phyloP scores from a whole-genome alignment of 2,329 filamentous ascomycete genomes.

The Aspergillus intermedius region DNA sequence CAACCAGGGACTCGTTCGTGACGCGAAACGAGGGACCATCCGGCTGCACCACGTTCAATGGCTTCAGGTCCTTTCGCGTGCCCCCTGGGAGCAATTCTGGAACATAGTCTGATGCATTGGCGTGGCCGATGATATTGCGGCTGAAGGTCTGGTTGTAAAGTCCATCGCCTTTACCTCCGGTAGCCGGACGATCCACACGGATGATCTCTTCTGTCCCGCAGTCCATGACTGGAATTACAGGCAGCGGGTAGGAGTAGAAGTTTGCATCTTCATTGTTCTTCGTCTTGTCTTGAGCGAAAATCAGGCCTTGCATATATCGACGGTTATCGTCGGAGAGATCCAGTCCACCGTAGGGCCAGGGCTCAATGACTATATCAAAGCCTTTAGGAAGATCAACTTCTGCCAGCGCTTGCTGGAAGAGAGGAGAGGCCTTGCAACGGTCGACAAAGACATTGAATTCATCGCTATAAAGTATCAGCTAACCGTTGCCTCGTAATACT shows the following conservation, averaged over 20 bases:
- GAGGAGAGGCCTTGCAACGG: constrained; percentile 46
- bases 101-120: constrained; percentile 47
- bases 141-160: constrained; percentile 37
- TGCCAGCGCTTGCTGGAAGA: constrained; percentile 47
- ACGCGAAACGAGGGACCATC: constrained; percentile 60
- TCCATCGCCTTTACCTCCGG: constrained; percentile 45
- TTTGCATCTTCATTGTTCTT: constrained; percentile 51
- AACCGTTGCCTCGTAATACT: not conserved
- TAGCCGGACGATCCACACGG: constrained; percentile 53
- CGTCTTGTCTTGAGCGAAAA: constrained; percentile 41
- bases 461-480: constrained; percentile 18
- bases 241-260: constrained; percentile 56
- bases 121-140: constrained; percentile 47
- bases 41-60: constrained; percentile 65
- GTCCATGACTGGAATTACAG: constrained; percentile 49
- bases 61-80: constrained; percentile 53
- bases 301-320: constrained; percentile 49
- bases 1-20: constrained; percentile 36
- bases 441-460: constrained; percentile 46
- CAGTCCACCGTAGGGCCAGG: constrained; percentile 53
- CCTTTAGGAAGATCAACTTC: constrained; percentile 50
- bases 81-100: constrained; percentile 42
- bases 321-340: constrained; percentile 42
- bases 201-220: constrained; percentile 49
- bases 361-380: constrained; percentile 51